Evolutionary conservation across 345 rosid species (phyloP).

Genomic region (Triadica sebifera): DNA sequence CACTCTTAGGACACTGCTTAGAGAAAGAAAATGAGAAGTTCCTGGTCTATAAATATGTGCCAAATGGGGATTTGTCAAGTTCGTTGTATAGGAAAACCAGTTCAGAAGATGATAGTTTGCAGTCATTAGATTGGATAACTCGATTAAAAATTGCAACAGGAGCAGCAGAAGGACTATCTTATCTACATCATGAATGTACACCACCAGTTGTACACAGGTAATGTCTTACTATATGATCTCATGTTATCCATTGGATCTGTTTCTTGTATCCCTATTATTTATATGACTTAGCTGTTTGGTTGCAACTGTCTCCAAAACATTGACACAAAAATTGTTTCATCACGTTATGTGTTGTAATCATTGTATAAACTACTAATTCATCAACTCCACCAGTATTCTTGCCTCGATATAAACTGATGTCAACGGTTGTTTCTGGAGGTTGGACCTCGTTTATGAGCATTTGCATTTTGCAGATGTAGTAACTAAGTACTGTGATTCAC

Average conservation of each 20-base stretch:
- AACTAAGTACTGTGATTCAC: neutral
- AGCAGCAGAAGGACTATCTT: conserved; percentile 84
- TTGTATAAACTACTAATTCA: neutral
- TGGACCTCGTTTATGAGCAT: neutral
- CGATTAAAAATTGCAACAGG: conserved; percentile 94
- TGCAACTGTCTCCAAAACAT: neutral
- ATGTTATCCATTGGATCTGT: neutral
- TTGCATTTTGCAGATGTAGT: neutral
- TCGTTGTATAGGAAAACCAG: conserved; percentile 63
- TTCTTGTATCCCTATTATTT: neutral
- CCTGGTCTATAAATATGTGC: conserved; percentile 83
- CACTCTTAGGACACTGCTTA: conserved; percentile 78
- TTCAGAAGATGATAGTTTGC: conserved; percentile 63
- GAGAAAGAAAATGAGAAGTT: conserved; percentile 81
- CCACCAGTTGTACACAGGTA: conserved; percentile 96
- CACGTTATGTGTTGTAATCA: neutral
- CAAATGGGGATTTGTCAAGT: conserved; percentile 76
- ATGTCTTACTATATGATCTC: neutral
- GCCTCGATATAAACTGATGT: neutral
- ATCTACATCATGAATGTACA: conserved; percentile 86
- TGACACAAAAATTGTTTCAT: neutral
- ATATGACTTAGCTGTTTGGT: neutral
- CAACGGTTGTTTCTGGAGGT: neutral
- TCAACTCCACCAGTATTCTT: neutral
- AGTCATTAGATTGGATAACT: conserved; percentile 96